A percentile compares a stretch with the other conserved stretches of the same genome.
Conservation (phyloP, 495 filamentous ascomycete genomes). For the Penicillium cataractarum region DNA sequence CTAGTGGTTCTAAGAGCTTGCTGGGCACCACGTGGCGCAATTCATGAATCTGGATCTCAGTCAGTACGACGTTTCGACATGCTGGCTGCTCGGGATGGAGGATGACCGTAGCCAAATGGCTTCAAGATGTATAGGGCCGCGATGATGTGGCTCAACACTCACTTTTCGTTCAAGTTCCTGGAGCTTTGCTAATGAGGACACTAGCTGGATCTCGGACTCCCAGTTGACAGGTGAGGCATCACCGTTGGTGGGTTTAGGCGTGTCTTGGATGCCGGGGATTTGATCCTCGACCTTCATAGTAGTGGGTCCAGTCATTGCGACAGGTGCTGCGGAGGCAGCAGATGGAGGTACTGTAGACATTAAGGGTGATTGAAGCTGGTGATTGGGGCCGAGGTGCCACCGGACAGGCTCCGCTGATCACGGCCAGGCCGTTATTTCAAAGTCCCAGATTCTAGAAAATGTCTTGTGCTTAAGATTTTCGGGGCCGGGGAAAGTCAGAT, state of each 20-base stretch:
- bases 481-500: background rate
- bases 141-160: background rate
- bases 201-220: slow-evolving; percentile 45
- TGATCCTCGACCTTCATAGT: background rate
- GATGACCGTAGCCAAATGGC: background rate
- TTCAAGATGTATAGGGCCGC: background rate
- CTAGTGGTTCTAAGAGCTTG: slow-evolving; percentile 41
- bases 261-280: background rate
- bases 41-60: slow-evolving; percentile 42
- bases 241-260: slow-evolving; percentile 1
- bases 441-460: background rate
- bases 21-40: slow-evolving; percentile 46
- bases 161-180: slow-evolving; percentile 48
- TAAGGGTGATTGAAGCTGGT: background rate
- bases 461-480: background rate
- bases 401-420: background rate
- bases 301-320: background rate
- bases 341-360: slow-evolving; percentile 5
- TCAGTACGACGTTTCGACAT: slow-evolving; percentile 2
- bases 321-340: background rate
- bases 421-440: background rate
- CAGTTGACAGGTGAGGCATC: slow-evolving; percentile 20
- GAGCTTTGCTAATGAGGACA: slow-evolving; percentile 48
- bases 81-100: background rate
- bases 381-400: background rate